A percentile compares a stretch with the other conserved stretches of the same genome.
Evolutionary conservation across 2,329 filamentous ascomycete genomes (phyloP).

Genomic region (Pseudogymnoascus sp.): DNA sequence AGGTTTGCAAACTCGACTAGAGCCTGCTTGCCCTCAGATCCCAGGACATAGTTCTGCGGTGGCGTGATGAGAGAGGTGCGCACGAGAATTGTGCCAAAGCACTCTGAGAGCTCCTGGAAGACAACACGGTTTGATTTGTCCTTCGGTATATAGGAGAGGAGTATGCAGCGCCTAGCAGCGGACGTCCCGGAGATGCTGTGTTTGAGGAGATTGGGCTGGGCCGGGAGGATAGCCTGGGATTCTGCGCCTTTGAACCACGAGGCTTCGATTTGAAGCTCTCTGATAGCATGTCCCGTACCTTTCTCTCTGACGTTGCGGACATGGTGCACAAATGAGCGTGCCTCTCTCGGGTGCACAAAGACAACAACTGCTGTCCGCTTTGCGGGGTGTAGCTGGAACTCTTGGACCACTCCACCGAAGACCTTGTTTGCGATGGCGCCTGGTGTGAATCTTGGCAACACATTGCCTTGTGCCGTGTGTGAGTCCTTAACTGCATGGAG

Average conservation of each 20-base stretch:
- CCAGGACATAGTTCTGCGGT: neutral
- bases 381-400: slow-evolving; percentile 9
- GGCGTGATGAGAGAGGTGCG: neutral
- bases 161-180: neutral
- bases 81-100: neutral
- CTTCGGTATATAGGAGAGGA: neutral
- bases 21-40: neutral
- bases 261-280: slow-evolving; percentile 11
- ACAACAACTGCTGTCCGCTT: slow-evolving; percentile 8
- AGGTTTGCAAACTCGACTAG: neutral
- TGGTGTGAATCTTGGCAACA: slow-evolving; percentile 7
- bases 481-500: neutral
- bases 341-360: slow-evolving; percentile 8
- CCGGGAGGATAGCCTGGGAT: neutral
- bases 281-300: slow-evolving; percentile 8
- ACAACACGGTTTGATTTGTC: neutral
- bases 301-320: neutral
- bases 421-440: neutral
- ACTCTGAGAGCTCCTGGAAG: neutral
- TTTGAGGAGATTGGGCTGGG: slow-evolving; percentile 2
- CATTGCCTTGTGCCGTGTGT: neutral
- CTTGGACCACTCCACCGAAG: slow-evolving; percentile 10
- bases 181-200: neutral
- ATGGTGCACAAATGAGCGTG: slow-evolving; percentile 8
- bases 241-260: neutral